A percentile compares a stretch with the other conserved stretches of the same genome.
Conservation (phyloP, 345 rosid genomes). For the Lumnitzera littorea region DNA sequence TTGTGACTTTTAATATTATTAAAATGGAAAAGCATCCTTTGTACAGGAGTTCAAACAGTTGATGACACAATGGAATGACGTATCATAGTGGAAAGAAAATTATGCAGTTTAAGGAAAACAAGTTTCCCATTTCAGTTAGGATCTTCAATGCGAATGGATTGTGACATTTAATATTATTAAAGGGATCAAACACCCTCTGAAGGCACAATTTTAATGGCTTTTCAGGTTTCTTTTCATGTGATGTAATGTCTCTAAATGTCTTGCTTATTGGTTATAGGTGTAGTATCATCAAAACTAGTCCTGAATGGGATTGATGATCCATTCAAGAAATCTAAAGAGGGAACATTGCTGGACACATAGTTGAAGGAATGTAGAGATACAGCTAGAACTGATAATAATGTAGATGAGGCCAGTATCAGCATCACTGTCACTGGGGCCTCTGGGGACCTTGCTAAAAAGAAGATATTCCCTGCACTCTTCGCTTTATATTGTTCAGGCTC, state of each 20-base stretch:
- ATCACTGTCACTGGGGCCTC: conserved; percentile 95
- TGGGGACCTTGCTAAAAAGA: conserved; percentile 99
- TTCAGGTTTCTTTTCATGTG: too few species aligned
- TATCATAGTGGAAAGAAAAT: too few species aligned
- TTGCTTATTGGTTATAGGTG: conserved; percentile 28
- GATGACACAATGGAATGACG: too few species aligned
- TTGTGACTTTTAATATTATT: too few species aligned
- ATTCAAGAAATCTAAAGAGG: conserved; percentile 29
- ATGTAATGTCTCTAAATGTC: neutral
- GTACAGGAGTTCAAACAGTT: too few species aligned
- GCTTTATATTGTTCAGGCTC: conserved; percentile 83
- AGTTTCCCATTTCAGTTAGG: too few species aligned
- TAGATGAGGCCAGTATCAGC: conserved; percentile 58
- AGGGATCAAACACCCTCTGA: too few species aligned
- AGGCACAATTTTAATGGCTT: too few species aligned
- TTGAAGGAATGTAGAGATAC: conserved; percentile 30
- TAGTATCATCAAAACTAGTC: conserved; percentile 33
- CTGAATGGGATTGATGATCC: conserved; percentile 29
- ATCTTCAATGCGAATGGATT: too few species aligned
- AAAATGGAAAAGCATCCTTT: too few species aligned
- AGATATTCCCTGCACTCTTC: conserved; percentile 95
- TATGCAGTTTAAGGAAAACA: too few species aligned
- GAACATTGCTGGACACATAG: conserved; percentile 31
- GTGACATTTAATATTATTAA: too few species aligned
- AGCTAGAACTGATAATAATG: conserved; percentile 4